Evolutionary conservation across 2,329 filamentous ascomycete genomes (phyloP).

Genomic region (Paecilomyces formosus): DNA sequence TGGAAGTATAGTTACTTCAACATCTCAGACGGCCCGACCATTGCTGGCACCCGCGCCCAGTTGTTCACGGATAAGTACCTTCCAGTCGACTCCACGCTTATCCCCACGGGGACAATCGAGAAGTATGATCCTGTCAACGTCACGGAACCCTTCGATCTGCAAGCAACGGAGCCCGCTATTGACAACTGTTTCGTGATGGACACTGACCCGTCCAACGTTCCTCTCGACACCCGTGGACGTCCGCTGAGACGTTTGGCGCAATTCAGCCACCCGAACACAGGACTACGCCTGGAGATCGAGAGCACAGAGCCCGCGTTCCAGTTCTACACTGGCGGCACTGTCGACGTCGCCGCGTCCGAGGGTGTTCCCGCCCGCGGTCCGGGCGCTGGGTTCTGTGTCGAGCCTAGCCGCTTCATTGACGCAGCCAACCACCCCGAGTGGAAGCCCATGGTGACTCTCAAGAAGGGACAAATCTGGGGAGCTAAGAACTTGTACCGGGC

Average conservation of each 20-base stretch:
- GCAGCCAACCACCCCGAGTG: conserved; percentile 75
- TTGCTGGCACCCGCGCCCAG: conserved; percentile 55
- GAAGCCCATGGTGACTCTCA: conserved; percentile 70
- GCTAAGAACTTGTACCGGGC: conserved; percentile 74
- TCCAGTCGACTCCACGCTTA: conserved; percentile 63
- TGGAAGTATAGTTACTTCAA: conserved; percentile 56
- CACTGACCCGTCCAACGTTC: conserved; percentile 50
- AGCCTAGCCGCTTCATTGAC: conserved; percentile 87
- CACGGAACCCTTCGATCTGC: conserved; percentile 63
- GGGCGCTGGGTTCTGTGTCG: conserved; percentile 79
- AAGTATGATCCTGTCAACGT: conserved; percentile 59
- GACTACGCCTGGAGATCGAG: conserved; percentile 74
- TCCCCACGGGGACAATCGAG: conserved; percentile 63
- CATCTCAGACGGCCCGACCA: conserved; percentile 50
- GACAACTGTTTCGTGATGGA: conserved; percentile 88
- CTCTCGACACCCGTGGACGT: conserved; percentile 57
- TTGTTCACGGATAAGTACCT: conserved; percentile 59
- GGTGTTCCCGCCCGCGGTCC: conserved; percentile 56
- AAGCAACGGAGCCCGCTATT: conserved; percentile 63
- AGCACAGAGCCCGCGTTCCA: conserved; percentile 96
- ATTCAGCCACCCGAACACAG: conserved; percentile 65
- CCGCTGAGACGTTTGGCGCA: conserved; percentile 61
- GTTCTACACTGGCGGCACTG: conserved; percentile 86
- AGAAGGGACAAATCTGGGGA: conserved; percentile 78
- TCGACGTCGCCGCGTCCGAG: conserved; percentile 61